Conservation (phyloP, 164 flowering plant genomes). For the Platanus orientalis region DNA sequence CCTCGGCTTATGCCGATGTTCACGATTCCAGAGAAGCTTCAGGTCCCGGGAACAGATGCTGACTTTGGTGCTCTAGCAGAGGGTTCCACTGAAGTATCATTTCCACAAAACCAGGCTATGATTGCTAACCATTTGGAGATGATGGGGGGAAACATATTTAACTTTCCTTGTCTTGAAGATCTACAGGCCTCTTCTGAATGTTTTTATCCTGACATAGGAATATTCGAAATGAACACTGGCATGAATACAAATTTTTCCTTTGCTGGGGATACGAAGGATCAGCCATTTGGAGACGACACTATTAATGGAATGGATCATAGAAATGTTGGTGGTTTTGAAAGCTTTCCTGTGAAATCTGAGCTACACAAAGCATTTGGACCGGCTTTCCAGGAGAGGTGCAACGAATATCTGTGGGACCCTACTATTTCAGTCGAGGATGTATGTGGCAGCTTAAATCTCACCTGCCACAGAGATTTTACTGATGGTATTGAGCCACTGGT, state of each 20-base stretch:
- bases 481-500: conserved; percentile 17
- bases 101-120: conserved; percentile 11
- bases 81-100: conserved; percentile 11
- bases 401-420: conserved; percentile 15
- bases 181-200: conserved; percentile 8
- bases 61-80: conserved; percentile 5
- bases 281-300: conserved; percentile 11
- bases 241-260: conserved; percentile 19
- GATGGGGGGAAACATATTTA: conserved; percentile 17
- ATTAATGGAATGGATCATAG: conserved; percentile 10
- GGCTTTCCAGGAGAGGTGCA: conserved; percentile 14
- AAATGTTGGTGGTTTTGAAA: conserved; percentile 16
- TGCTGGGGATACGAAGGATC: conserved; percentile 17
- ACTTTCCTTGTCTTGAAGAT: conserved; percentile 23
- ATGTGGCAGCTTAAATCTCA: conserved; percentile 15
- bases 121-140: conserved; percentile 14
- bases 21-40: conserved; percentile 20
- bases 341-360: conserved; percentile 43
- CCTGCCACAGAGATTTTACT: conserved; percentile 13
- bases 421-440: conserved; percentile 16
- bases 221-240: not conserved
- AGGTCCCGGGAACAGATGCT: conserved; percentile 16
- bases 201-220: conserved; percentile 9
- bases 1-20: conserved; percentile 11
- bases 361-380: conserved; percentile 46